phyloP scores from a whole-genome alignment of 352 stramenopile genomes.

The Pythium phragmitis region DNA sequence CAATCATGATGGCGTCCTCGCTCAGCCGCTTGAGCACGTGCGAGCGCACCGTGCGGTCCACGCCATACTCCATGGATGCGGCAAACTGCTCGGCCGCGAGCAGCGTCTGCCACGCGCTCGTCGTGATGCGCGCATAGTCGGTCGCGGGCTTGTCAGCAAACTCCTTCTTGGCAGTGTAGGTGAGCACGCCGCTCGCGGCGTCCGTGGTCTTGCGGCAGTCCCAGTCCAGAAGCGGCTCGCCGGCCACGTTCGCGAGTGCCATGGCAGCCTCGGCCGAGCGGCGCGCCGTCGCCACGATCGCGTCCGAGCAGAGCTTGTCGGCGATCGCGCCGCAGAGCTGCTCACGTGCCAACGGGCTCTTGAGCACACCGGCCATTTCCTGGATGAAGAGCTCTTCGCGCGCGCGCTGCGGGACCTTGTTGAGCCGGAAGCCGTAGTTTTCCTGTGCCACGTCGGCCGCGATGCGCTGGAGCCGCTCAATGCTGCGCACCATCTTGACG shows the following conservation, averaged over 20 bases:
- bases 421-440: constrained; percentile 38
- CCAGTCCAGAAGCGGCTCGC: constrained; percentile 20
- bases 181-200: constrained; percentile 9
- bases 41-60: constrained; percentile 4
- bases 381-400: constrained; percentile 24
- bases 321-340: constrained; percentile 17
- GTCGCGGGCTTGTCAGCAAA: background rate
- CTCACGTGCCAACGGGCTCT: constrained; percentile 8
- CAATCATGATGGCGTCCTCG: constrained; percentile 22
- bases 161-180: constrained; percentile 21
- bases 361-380: constrained; percentile 22
- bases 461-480: constrained; percentile 57
- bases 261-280: constrained; percentile 17
- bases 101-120: constrained; percentile 17
- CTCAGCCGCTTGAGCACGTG: constrained; percentile 24
- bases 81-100: constrained; percentile 15
- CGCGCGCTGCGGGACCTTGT: constrained; percentile 10
- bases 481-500: constrained; percentile 47
- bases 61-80: constrained; percentile 10
- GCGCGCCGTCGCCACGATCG: constrained; percentile 23
- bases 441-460: constrained; percentile 40
- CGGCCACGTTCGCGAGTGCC: background rate
- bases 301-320: constrained; percentile 24
- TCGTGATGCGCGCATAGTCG: constrained; percentile 15
- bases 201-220: constrained; percentile 11